These are phyloP conservation scores for Ganoderma lingzhi DNA, from an alignment of 1,284 basidiomycete species.

Conservation along the genomic window DNA sequence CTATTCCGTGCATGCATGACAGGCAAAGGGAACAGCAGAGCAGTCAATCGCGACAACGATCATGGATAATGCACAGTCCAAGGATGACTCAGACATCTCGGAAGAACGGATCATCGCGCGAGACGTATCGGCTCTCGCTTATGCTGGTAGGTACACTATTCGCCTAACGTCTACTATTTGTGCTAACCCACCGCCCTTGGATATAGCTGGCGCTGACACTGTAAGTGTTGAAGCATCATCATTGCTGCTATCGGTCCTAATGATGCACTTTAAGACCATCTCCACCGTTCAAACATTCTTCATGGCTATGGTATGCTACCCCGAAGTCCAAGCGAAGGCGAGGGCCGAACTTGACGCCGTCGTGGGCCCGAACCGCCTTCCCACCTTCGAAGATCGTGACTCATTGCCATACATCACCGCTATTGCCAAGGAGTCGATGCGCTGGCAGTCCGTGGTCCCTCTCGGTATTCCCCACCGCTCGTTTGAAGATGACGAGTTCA, in stretches of 20 bases:
- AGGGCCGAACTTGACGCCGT: slow-evolving; percentile 38
- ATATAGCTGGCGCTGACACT: slow-evolving; percentile 30
- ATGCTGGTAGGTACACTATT: slow-evolving; percentile 21
- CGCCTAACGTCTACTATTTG: neutral
- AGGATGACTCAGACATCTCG: slow-evolving; percentile 18
- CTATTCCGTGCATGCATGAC: neutral
- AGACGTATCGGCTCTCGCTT: slow-evolving; percentile 24
- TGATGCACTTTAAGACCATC: slow-evolving; percentile 15
- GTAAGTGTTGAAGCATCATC: slow-evolving; percentile 7
- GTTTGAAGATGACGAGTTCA: slow-evolving; percentile 42
- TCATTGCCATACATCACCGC: slow-evolving; percentile 26
- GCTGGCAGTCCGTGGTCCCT: slow-evolving; percentile 29
- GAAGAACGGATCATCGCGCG: slow-evolving; percentile 20
- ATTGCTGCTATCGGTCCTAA: neutral
- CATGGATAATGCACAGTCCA: slow-evolving; percentile 18
- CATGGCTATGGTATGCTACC: slow-evolving; percentile 45
- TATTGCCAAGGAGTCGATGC: slow-evolving; percentile 23
- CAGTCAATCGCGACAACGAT: slow-evolving; percentile 23
- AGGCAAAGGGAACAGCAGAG: slow-evolving; percentile 22
- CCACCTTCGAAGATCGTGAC: slow-evolving; percentile 44
- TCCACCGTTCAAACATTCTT: slow-evolving; percentile 40
- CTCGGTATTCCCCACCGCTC: slow-evolving; percentile 40
- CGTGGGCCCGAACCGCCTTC: slow-evolving; percentile 43
- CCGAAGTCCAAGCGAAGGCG: slow-evolving; percentile 47
- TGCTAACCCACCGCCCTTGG: neutral